Base-by-base conservation (phyloP, 2,329 filamentous ascomycete genomes). In the Escovopsis sp. region DNA sequence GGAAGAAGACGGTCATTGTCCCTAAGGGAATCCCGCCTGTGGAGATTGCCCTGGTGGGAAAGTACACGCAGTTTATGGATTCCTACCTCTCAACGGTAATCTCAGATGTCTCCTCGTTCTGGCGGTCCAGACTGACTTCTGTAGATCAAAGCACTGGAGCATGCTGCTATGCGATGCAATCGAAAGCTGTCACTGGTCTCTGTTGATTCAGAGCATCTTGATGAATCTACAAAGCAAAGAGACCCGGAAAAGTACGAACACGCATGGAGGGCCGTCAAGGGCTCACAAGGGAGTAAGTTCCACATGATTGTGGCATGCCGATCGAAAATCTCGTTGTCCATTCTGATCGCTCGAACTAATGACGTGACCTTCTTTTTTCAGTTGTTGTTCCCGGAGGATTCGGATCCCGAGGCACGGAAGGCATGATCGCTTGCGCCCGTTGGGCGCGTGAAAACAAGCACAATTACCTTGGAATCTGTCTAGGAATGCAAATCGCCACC, bases 401-500 rank as follows among this genome's bases (percentile, higher is more conserved):
- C 47, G 88, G 88, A 33, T 61, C 66, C 27, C 70, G 90, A 46
- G 88, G 85, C 39, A 85, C 76, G 1, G 79, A 88, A 52, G 90
- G 90, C 42, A 96, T 96, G 86, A 79, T 96, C 49, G 65, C 74
- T 37, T 82, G 80, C 3, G 79, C 81, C n/a, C 79, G 77, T 43
- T 94, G 82, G 78, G 87, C 88, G 2, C 77, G 90, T 37, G 79
- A 80, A 45, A 77, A 85, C 48, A 77, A 79, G 42, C 72, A 72
- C 4, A 86, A 86, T 2, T 94, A 80, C 60, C 68, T 96, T 1
- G 90, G 90, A 39, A 80, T 96, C 43, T 94, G 88, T 54, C 65
- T 94, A 16, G 86, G 86, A 38, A 85, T 94, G 77, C 90, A 96
- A 56, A 71, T 94, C 32, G 86, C 88, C 15, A 85, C 94, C 32